A percentile compares a stretch with the other conserved stretches of the same genome.
Evolutionary conservation across 805 yeast species (phyloP).

Genomic region (Wickerhamiella allomyrinae): DNA sequence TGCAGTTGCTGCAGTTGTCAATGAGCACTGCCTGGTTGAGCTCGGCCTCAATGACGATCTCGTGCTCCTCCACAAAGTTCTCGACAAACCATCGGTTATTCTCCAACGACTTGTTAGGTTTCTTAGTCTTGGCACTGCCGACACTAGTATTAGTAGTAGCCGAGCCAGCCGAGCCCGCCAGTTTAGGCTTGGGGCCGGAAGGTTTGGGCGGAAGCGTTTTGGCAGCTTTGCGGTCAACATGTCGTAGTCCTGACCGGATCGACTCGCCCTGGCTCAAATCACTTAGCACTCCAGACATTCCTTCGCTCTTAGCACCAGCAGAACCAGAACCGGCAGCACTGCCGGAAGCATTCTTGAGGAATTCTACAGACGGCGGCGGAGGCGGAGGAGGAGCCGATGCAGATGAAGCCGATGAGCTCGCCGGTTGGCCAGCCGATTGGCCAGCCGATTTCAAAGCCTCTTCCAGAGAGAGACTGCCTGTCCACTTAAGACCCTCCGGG

Average conservation of each 20-base stretch:
- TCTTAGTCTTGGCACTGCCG: slow-evolving; percentile 31
- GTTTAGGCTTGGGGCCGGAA: slow-evolving; percentile 36
- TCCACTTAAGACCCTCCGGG: slow-evolving; percentile 77
- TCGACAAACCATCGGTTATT: slow-evolving; percentile 87
- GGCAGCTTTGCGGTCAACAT: slow-evolving; percentile 91
- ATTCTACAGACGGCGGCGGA: slow-evolving; percentile 66
- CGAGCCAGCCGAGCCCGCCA: slow-evolving; percentile 13
- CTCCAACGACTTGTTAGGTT: slow-evolving; percentile 52
- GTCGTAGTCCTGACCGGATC: slow-evolving; percentile 74
- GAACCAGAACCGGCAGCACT: slow-evolving; percentile 15
- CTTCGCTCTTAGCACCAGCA: slow-evolving; percentile 29
- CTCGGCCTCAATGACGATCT: slow-evolving; percentile 61
- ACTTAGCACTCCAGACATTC: slow-evolving; percentile 76
- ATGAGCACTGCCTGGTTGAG: slow-evolving; percentile 82
- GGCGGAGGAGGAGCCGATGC: slow-evolving; percentile 58
- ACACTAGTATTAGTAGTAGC: slow-evolving; percentile 8
- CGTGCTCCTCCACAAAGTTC: slow-evolving; percentile 51
- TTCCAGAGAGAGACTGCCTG: slow-evolving; percentile 41
- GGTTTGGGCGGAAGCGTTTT: slow-evolving; percentile 61
- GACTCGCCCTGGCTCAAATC: slow-evolving; percentile 74
- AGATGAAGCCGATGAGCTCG: slow-evolving; percentile 21
- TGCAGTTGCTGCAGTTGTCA: slow-evolving; percentile 59
- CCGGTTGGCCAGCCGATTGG: slow-evolving; percentile 17
- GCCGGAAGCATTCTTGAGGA: slow-evolving; percentile 29
- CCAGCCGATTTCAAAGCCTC: slow-evolving; percentile 27